These are phyloP conservation scores for Conringia planisiliqua DNA, from an alignment of 345 rosid species.

Conservation along the genomic window DNA sequence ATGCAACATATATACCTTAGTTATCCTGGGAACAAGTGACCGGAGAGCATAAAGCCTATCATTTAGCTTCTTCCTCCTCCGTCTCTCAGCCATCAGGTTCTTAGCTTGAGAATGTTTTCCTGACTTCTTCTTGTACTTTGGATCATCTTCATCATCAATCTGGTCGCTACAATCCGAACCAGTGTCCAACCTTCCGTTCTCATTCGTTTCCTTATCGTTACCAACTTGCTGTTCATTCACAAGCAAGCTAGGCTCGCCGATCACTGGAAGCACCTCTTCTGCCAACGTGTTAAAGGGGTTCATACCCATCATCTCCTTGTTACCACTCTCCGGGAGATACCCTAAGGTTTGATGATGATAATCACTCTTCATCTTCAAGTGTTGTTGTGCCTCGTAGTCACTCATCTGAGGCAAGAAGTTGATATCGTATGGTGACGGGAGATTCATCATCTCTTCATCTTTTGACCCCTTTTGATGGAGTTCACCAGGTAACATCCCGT, in stretches of 20 bases:
- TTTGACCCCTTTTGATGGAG: conserved; percentile 26
- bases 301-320: conserved; percentile 33
- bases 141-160: conserved; percentile 66
- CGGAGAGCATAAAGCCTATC: conserved; percentile 81
- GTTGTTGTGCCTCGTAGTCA: conserved; percentile 31
- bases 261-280: conserved; percentile 38
- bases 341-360: conserved; percentile 32
- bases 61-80: conserved; percentile 86
- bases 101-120: conserved; percentile 65
- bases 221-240: conserved; percentile 35
- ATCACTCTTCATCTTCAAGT: conserved; percentile 36
- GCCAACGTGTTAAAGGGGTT: conserved; percentile 25
- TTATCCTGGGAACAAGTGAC: conserved; percentile 75
- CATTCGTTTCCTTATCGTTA: conserved; percentile 45
- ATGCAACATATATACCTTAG: conserved; percentile 45
- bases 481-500: conserved; percentile 22
- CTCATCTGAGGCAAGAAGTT: conserved; percentile 47
- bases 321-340: conserved; percentile 26
- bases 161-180: conserved; percentile 77
- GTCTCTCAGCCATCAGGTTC: conserved; percentile 86
- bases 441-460: conserved; percentile 37
- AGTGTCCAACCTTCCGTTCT: conserved; percentile 58
- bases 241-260: conserved; percentile 40
- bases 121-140: conserved; percentile 39
- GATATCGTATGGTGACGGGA: conserved; percentile 43